phyloP scores from a whole-genome alignment of 257 asterid species.

The Handroanthus guayacan region DNA sequence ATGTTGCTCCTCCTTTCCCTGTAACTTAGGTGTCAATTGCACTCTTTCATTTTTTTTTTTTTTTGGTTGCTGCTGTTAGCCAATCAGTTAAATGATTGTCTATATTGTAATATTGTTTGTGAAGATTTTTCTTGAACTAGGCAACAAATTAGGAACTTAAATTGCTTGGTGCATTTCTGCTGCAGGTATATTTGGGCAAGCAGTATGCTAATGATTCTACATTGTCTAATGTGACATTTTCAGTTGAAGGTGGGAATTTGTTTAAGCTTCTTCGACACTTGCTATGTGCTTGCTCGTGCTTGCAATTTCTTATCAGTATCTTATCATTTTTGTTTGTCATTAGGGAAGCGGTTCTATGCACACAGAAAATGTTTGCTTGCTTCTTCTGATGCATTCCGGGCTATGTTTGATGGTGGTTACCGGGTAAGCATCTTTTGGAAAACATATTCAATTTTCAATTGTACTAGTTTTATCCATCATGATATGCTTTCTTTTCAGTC shows the following conservation, averaged over 20 bases:
- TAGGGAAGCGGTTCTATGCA: slow-evolving; percentile 85
- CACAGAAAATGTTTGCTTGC: slow-evolving; percentile 97
- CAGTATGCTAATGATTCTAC: slow-evolving; percentile 90
- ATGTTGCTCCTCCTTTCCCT: slow-evolving; percentile 99
- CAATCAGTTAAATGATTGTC: background rate
- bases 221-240: slow-evolving; percentile 89
- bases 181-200: slow-evolving; percentile 97
- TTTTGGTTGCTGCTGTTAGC: slow-evolving; percentile 18
- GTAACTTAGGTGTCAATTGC: slow-evolving; percentile 70
- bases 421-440: slow-evolving; percentile 64
- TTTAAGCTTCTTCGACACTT: slow-evolving; percentile 31
- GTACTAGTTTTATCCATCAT: background rate
- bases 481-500: background rate
- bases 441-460: background rate
- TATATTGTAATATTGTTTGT: background rate
- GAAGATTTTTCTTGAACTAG: background rate
- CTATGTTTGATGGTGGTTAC: slow-evolving; percentile 99
- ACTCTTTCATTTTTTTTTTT: slow-evolving; percentile 11
- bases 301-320: slow-evolving; percentile 26
- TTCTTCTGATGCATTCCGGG: slow-evolving; percentile 97
- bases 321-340: slow-evolving; percentile 21
- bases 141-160: background rate
- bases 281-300: slow-evolving; percentile 10
- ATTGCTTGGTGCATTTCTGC: slow-evolving; percentile 24
- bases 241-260: slow-evolving; percentile 80